phyloP scores from a whole-genome alignment of 331 rosid genomes.

The Acacia concinna region DNA sequence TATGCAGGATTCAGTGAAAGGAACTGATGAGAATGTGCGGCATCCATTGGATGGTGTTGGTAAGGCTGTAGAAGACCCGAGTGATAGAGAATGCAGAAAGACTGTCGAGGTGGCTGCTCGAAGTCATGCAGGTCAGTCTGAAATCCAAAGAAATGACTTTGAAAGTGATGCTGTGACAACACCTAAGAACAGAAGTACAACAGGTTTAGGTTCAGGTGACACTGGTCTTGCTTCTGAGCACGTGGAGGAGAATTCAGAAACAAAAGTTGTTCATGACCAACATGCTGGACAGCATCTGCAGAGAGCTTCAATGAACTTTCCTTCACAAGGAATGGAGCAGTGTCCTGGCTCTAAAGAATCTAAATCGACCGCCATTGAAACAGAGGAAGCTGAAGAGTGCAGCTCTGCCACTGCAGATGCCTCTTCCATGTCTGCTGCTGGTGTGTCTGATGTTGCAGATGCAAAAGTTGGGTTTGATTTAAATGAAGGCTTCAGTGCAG shows the following conservation, averaged over 20 bases:
- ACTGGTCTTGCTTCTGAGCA: slow-evolving; percentile 34
- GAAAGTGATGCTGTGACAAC: neutral
- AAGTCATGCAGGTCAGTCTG: slow-evolving; percentile 23
- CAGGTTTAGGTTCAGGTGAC: slow-evolving; percentile 14
- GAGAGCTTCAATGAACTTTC: neutral
- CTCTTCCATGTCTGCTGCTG: slow-evolving; percentile 34
- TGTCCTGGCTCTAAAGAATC: slow-evolving; percentile 28
- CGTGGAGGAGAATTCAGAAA: slow-evolving; percentile 32
- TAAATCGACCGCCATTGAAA: slow-evolving; percentile 34
- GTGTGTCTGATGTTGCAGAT: slow-evolving; percentile 36
- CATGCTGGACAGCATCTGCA: neutral
- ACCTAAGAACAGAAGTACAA: neutral
- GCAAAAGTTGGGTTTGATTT: slow-evolving; percentile 73
- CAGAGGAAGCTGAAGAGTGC: slow-evolving; percentile 37
- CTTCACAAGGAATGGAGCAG: slow-evolving; percentile 38
- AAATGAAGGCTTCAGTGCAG: slow-evolving; percentile 68
- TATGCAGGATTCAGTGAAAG: slow-evolving; percentile 32
- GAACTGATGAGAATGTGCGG: slow-evolving; percentile 34
- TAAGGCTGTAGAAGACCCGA: slow-evolving; percentile 8
- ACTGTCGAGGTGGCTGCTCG: slow-evolving; percentile 30
- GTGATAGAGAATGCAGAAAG: slow-evolving; percentile 32
- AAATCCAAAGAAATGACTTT: slow-evolving; percentile 19
- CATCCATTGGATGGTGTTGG: slow-evolving; percentile 32
- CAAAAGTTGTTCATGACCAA: slow-evolving; percentile 28
- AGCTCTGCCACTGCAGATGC: slow-evolving; percentile 35